These are phyloP conservation scores for Stenogyne calaminthoides DNA, from an alignment of 305 asterid genomes.

Conservation along the genomic window DNA sequence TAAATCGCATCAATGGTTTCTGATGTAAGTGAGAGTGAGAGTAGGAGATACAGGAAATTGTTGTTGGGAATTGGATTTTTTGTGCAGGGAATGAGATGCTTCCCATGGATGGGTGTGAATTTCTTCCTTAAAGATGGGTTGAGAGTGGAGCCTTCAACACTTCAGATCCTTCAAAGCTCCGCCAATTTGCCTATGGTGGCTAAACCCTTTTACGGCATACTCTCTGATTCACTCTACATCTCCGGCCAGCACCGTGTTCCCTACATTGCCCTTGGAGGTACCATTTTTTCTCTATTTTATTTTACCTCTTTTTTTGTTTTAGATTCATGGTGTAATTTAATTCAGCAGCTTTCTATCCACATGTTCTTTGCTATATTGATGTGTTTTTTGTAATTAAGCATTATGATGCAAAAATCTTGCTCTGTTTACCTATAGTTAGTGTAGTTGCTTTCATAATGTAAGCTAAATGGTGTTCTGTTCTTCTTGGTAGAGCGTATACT, in stretches of 20 bases:
- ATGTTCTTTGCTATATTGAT: background rate
- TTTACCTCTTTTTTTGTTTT: conserved; percentile 4
- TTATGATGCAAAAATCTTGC: background rate
- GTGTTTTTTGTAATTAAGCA: background rate
- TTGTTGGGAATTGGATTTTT: conserved; percentile 61
- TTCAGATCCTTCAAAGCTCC: conserved; percentile 90
- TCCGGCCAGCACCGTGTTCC: conserved; percentile 95
- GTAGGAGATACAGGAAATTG: conserved; percentile 46
- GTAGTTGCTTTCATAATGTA: background rate
- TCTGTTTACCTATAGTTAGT: background rate
- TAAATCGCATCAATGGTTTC: conserved; percentile 38
- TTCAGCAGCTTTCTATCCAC: background rate
- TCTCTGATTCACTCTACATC: conserved; percentile 84
- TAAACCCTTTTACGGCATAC: conserved; percentile 82
- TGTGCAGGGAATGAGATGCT: conserved; percentile 71
- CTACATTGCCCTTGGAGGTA: conserved; percentile 91
- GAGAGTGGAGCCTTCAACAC: conserved; percentile 72
- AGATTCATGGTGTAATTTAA: background rate
- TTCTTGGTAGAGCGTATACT: background rate
- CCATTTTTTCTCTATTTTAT: background rate
- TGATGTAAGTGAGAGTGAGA: conserved; percentile 32
- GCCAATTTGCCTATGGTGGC: conserved; percentile 95
- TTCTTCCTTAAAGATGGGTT: conserved; percentile 90
- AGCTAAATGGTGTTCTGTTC: background rate
- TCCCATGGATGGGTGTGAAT: conserved; percentile 92